These are phyloP conservation scores for Symbiotaphrina buchneri DNA, from an alignment of 495 filamentous ascomycete genomes.

Conservation along the genomic window DNA sequence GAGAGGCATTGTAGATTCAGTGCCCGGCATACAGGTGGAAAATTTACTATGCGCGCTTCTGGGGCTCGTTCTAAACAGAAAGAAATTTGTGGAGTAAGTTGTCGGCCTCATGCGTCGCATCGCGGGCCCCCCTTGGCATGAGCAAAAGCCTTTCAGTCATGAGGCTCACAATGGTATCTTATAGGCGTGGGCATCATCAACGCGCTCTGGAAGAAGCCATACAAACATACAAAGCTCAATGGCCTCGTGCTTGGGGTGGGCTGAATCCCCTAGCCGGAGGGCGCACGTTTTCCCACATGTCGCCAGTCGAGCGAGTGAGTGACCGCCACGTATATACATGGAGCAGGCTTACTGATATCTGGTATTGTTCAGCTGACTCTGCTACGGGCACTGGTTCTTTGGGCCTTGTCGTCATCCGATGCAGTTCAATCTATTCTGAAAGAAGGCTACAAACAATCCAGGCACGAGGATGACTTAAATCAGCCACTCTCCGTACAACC, in stretches of 20 bases:
- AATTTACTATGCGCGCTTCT: constrained; percentile 74
- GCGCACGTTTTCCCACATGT: constrained; percentile 57
- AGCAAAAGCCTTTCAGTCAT: too few relatives aligned
- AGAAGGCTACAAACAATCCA: constrained; percentile 71
- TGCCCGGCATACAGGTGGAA: constrained; percentile 70
- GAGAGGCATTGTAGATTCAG: constrained; percentile 48
- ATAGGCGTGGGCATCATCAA: constrained; percentile 63
- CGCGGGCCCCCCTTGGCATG: too few relatives aligned
- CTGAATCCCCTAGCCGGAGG: constrained; percentile 66
- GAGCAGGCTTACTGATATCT: constrained; percentile 3
- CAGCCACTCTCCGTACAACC: constrained; percentile 83
- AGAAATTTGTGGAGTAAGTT: constrained; percentile 93
- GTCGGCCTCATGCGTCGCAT: constrained; percentile 1
- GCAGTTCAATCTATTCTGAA: constrained; percentile 57
- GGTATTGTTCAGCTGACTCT: constrained; percentile 31
- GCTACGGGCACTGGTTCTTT: constrained; percentile 61
- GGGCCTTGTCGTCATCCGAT: constrained; percentile 82
- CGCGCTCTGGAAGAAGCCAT: constrained; percentile 89
- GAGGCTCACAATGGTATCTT: too few relatives aligned
- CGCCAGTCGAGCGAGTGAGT: constrained; percentile 58
- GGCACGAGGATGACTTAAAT: constrained; percentile 82
- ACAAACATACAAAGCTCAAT: constrained; percentile 63
- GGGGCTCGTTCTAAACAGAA: constrained; percentile 75
- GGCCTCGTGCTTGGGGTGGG: constrained; percentile 70
- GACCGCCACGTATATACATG: constrained; percentile 2